Conservation (phyloP, 2,329 filamentous ascomycete genomes). For the Furcasterigmium sp. region DNA sequence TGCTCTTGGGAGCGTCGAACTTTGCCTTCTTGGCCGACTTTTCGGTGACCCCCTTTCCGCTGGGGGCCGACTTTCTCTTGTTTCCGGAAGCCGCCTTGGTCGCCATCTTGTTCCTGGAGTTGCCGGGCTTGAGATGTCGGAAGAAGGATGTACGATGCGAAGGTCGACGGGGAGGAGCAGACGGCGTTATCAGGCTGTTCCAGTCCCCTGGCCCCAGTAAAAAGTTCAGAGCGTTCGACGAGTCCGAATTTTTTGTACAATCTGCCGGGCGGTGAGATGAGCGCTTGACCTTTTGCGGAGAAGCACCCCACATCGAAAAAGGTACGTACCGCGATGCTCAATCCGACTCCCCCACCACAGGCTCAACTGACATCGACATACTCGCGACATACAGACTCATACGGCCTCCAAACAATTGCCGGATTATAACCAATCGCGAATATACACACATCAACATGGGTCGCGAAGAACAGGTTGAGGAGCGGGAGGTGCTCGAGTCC, state of each 20-base stretch:
- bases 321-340: slow-evolving; percentile 11
- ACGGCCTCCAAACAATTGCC: background rate
- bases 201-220: background rate
- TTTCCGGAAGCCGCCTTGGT: slow-evolving; percentile 40
- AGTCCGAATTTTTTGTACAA: slow-evolving; percentile 19
- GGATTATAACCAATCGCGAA: too few species aligned
- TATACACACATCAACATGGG: slow-evolving; percentile 45
- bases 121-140: slow-evolving; percentile 1
- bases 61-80: slow-evolving; percentile 52
- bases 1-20: slow-evolving; percentile 21
- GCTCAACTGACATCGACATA: too few species aligned
- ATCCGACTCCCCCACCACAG: too few species aligned
- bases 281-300: slow-evolving; percentile 9
- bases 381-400: background rate
- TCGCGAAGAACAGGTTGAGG: slow-evolving; percentile 86
- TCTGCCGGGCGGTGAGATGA: slow-evolving; percentile 28
- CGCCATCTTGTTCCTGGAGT: slow-evolving; percentile 35
- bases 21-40: slow-evolving; percentile 46
- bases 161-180: background rate
- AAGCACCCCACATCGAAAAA: slow-evolving; percentile 9
- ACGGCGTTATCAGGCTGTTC: background rate
- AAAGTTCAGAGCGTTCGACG: background rate
- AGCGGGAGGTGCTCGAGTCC: slow-evolving; percentile 94
- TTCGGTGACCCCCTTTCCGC: slow-evolving; percentile 35
- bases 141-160: slow-evolving; percentile 4